A percentile compares a stretch with the other conserved stretches of the same genome.
These are phyloP conservation scores for Coemansia sp. DNA, from an alignment of 192 early-diverging fungal genomes.

Conservation along the genomic window DNA sequence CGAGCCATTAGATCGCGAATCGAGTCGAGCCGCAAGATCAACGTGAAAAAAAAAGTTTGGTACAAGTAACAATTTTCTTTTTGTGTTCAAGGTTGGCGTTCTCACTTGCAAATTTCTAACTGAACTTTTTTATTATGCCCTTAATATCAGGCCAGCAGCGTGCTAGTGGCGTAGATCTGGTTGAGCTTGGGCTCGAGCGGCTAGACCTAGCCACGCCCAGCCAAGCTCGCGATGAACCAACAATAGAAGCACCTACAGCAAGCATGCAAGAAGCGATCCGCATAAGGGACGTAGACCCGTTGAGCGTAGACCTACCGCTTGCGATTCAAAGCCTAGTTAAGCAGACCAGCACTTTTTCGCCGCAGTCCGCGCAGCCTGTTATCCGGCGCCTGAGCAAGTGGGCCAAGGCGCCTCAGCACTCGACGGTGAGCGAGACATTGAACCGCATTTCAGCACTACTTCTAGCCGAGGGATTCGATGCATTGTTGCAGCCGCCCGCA, in stretches of 20 bases:
- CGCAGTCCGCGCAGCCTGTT: not conserved
- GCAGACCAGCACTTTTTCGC: conserved; percentile 7
- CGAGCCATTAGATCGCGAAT: not conserved
- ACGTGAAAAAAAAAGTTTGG: conserved; percentile 7
- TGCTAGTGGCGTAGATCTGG: conserved; percentile 20
- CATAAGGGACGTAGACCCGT: conserved; percentile 39
- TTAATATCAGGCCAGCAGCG: conserved; percentile 3
- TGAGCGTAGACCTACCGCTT: conserved; percentile 45
- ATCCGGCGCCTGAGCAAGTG: conserved; percentile 20
- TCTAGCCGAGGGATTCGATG: conserved; percentile 19
- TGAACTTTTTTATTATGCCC: not conserved
- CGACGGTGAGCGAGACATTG: conserved; percentile 9
- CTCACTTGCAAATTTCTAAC: not conserved
- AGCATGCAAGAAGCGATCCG: conserved; percentile 12
- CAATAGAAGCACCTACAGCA: not conserved
- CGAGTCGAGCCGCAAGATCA: not conserved
- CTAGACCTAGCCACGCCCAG: conserved; percentile 23
- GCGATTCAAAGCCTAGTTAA: conserved; percentile 8
- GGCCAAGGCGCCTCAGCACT: conserved; percentile 14
- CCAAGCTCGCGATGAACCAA: not conserved
- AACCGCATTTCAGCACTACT: conserved; percentile 34
- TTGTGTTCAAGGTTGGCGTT: not conserved
- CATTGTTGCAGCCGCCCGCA: not conserved
- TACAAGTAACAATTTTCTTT: not conserved
- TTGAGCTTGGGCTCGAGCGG: conserved; percentile 29